These are phyloP conservation scores for Oryza coarctata DNA, from an alignment of 176 grass and related monocot species.

Conservation along the genomic window DNA sequence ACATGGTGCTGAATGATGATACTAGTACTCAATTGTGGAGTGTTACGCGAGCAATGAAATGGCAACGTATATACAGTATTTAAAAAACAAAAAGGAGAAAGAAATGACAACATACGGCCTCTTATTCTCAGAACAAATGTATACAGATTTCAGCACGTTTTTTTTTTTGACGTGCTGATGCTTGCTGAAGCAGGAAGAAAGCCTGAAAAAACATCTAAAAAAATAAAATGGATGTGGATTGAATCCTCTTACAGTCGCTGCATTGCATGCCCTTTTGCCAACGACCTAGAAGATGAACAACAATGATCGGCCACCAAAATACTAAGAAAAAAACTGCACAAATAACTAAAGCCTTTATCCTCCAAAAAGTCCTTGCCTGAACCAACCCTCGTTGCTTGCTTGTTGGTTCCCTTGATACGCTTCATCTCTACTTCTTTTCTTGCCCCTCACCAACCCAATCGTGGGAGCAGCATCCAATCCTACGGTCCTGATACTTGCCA, in stretches of 20 bases:
- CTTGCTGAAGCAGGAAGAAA: neutral
- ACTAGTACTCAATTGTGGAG: neutral
- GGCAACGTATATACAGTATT: neutral
- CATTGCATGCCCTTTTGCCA: neutral
- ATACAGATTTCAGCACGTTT: neutral
- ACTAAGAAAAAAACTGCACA: neutral
- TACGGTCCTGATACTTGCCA: slow-evolving; percentile 10
- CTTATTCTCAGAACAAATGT: neutral
- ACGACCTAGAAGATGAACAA: neutral
- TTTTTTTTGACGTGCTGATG: neutral
- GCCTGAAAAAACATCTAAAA: neutral
- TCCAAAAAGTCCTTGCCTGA: neutral
- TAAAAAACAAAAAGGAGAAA: neutral
- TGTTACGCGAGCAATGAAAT: neutral
- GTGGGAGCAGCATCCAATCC: neutral
- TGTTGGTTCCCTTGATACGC: neutral
- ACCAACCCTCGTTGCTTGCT: slow-evolving; percentile 6
- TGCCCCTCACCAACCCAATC: slow-evolving; percentile 35
- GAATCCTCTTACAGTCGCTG: neutral
- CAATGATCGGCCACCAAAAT: neutral
- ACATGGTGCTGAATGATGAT: neutral
- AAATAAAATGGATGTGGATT: neutral
- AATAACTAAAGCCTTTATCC: neutral
- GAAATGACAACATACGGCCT: neutral
- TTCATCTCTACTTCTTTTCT: neutral